Evolutionary conservation across 768 basidiomycete genomes (phyloP), one percentile per base, ranked within the genome.

Genomic region (Trametes coccinea): DNA sequence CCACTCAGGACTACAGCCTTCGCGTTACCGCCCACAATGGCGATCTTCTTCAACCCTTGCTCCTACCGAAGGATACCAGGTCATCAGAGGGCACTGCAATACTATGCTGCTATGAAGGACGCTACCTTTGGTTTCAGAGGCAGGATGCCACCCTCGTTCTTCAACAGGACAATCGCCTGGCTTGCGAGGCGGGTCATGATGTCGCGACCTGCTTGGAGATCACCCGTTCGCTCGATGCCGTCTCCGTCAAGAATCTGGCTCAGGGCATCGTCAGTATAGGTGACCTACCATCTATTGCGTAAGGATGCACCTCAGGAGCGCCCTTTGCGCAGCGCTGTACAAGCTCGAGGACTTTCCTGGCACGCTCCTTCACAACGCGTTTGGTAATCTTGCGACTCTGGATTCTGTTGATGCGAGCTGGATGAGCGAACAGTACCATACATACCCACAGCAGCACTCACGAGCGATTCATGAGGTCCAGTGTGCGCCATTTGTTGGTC

Each of bases 21-120:
- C 29, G 85, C 86, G 64, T 89, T 90, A 5, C 84, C 83, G 6
- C 92, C 92, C 34, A 93, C 79, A 51, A 94, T 84, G 0, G 89
- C 90, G 40, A 92, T 76, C 72, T 86, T 91, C 73, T 83, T 88
- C 53, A 90, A 65, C 13, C 71, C 74, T 48, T 71, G 64, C 44
- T 66, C 66, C 70, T 70, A 55, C 4, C 27, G 51, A 53, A 10
- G 14, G 41, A 1, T 4, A 4, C 30, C 3, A 30, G 7, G 10
- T 17, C 7, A 50, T 0, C 31, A 51, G 17, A 41, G 16, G 14
- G 13, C 4, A 17, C 4, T 10, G 2, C 4, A 16, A 45, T 2
- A 3, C 22, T 22, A 22, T 22, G 22, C 22, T 22, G 22, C 14
- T n/a, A 41, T 34, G 27, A 27, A 4, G 34, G 34, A n/a, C 1